These are phyloP conservation scores for Rhodotorula sp. DNA, from an alignment of 1,284 basidiomycete species.

Conservation along the genomic window DNA sequence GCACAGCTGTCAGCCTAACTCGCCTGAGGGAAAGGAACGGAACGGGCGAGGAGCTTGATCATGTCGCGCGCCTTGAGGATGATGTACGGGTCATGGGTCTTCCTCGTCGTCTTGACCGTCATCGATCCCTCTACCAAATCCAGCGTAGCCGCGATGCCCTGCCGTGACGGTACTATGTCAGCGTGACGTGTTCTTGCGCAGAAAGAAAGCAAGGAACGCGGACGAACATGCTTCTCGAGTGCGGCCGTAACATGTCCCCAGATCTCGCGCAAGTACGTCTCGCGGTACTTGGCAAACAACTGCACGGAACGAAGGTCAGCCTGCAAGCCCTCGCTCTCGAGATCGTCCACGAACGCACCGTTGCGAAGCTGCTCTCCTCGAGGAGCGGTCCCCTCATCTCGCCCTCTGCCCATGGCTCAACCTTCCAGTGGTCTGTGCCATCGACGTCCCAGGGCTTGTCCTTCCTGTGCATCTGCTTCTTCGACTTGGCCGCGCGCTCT, in stretches of 20 bases:
- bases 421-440: conserved; percentile 89
- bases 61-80: conserved; percentile 94
- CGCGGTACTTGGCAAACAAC: conserved; percentile 96
- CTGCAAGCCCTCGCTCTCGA: accelerated
- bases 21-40: conserved; percentile 65
- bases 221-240: conserved; percentile 72
- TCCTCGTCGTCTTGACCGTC: conserved; percentile 94
- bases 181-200: neutral
- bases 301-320: neutral
- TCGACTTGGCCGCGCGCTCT: conserved; percentile 25
- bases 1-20: conserved; percentile 1
- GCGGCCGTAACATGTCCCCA: conserved; percentile 91
- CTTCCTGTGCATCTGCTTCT: conserved; percentile 84
- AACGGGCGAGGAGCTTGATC: conserved; percentile 90
- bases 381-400: conserved; percentile 91
- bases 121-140: conserved; percentile 96
- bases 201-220: conserved; percentile 9
- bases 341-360: conserved; percentile 46
- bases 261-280: conserved; percentile 90
- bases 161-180: neutral
- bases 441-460: conserved; percentile 98
- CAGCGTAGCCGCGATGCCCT: conserved; percentile 87
- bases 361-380: conserved; percentile 96
- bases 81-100: conserved; percentile 95
- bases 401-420: conserved; percentile 31